Conservation (phyloP, 176 grass and related monocot species). For the Olyra latifolia region DNA sequence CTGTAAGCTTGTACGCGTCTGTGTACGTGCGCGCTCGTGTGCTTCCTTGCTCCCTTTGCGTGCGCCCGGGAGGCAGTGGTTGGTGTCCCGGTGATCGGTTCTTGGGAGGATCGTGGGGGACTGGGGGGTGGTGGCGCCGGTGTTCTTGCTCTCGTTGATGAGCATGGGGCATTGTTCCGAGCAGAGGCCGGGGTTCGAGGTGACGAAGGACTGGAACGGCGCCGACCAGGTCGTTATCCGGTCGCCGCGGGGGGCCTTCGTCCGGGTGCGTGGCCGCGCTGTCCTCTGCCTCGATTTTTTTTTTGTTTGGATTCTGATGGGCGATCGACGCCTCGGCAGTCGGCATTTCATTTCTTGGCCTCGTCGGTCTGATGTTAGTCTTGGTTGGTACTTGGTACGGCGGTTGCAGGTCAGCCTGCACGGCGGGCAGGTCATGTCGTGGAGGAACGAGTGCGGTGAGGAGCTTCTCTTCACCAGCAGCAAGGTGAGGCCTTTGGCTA, state of each 20-base stretch:
- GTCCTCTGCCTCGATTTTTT: neutral
- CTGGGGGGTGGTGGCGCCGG: slow-evolving; percentile 5
- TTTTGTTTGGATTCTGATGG: neutral
- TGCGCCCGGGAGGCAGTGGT: slow-evolving; percentile 26
- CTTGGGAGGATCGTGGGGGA: neutral
- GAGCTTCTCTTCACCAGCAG: slow-evolving; percentile 96
- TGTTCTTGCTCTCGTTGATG: slow-evolving; percentile 12
- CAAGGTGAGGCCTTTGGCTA: slow-evolving; percentile 51
- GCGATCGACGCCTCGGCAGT: neutral
- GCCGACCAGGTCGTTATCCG: slow-evolving; percentile 63
- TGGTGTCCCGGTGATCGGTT: slow-evolving; percentile 11
- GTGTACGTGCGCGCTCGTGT: neutral
- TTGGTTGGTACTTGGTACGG: neutral
- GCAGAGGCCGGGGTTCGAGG: slow-evolving; percentile 58
- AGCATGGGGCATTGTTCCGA: slow-evolving; percentile 54
- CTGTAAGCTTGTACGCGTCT: neutral
- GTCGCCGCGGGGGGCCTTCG: slow-evolving; percentile 62
- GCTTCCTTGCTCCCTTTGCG: slow-evolving; percentile 3
- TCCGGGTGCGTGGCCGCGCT: slow-evolving; percentile 48
- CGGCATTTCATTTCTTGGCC: neutral
- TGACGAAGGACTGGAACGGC: slow-evolving; percentile 62
- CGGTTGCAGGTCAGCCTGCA: slow-evolving; percentile 78
- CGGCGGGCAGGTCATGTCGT: slow-evolving; percentile 88
- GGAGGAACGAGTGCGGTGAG: slow-evolving; percentile 87
- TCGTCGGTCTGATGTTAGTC: slow-evolving; percentile 9